Evolutionary conservation across 2,329 filamentous ascomycete species (phyloP), one percentile per base, ranked within the genome.

Genomic region (Cladosporium cucumerinum): DNA sequence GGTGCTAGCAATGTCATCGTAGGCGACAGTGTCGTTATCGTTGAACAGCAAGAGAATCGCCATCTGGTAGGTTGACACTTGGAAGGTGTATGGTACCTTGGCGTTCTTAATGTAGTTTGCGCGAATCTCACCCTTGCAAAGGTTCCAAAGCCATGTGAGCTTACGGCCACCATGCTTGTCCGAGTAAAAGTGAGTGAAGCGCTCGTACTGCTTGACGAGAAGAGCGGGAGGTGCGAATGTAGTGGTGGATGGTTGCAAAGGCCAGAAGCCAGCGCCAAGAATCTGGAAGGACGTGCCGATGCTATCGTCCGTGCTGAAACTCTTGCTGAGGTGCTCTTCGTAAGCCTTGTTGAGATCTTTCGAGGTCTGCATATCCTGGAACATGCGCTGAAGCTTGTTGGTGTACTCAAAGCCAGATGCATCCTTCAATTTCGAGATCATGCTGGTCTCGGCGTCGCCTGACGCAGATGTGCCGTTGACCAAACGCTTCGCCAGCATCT

Each of bases 351-450:
- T 99, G 55, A 99, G 85, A 79, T 99, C 95, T 80, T 97, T 97
- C 69, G 94, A 98, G 59, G 97, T 97, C 78, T 99, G 95, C 83
- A 99, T 97, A 75, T 99, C 95, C 78, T 98, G 94, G 86, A 98
- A 99, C 95, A 99, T 99, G 75, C 96, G 92, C 81, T 98, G 94
- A 54, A 99, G 86, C 82, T 98, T 98, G 84, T 98, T 99, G 71
- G 95, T 99, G 80, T 99, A 99, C 78, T 99, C 95, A 72, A 97
- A 99, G 73, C 95, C 95, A 75, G 95, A 98, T 0, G 95, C 94
- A 76, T 99, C 95, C 82, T 99, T 99, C 70, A 99, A 84, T 81
- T 98, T 99, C 82, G 91, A 93, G 78, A 99, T 99, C 95, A 99
- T 99, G 81, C 92, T 97, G 0, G 93, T 97, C 82, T 99, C 95